Conservation (phyloP, 805 yeast genomes). For the Kazachstania psychrophila region DNA sequence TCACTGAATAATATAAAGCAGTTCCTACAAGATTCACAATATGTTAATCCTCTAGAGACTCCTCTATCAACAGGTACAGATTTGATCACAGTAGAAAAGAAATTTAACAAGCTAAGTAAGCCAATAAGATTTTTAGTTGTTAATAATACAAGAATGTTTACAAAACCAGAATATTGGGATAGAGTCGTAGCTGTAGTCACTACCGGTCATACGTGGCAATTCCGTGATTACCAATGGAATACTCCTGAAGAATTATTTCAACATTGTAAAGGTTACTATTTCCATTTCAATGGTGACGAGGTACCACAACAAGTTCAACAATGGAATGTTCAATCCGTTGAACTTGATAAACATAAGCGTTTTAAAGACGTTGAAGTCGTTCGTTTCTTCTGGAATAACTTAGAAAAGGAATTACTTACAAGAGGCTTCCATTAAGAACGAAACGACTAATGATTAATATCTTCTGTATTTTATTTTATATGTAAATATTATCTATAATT, state of each 20-base stretch:
- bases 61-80: constrained; percentile 28
- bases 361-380: constrained; percentile 84
- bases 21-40: constrained; percentile 65
- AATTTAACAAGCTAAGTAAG: constrained; percentile 24
- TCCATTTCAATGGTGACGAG: constrained; percentile 68
- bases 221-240: constrained; percentile 74
- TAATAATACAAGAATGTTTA: constrained; percentile 76
- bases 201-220: constrained; percentile 97
- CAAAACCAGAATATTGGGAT: constrained; percentile 96
- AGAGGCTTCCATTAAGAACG: constrained; percentile 47
- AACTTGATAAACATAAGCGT: constrained; percentile 70
- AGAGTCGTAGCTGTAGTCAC: constrained; percentile 92
- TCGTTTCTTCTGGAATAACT: constrained; percentile 72
- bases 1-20: constrained; percentile 56
- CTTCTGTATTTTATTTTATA: no score
- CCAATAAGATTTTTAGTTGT: constrained; percentile 50
- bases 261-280: constrained; percentile 71
- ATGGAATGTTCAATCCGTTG: constrained; percentile 82
- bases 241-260: constrained; percentile 76
- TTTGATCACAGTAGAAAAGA: constrained; percentile 25
- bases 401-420: constrained; percentile 63
- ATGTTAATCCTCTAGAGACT: constrained; percentile 41
- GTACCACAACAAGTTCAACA: constrained; percentile 65
- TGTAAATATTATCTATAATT: no score
- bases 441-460: no score